Evolutionary conservation across 140 eudicot species (phyloP), one percentile per base, ranked within the genome.

Genomic region (Oenanthe javanica): DNA sequence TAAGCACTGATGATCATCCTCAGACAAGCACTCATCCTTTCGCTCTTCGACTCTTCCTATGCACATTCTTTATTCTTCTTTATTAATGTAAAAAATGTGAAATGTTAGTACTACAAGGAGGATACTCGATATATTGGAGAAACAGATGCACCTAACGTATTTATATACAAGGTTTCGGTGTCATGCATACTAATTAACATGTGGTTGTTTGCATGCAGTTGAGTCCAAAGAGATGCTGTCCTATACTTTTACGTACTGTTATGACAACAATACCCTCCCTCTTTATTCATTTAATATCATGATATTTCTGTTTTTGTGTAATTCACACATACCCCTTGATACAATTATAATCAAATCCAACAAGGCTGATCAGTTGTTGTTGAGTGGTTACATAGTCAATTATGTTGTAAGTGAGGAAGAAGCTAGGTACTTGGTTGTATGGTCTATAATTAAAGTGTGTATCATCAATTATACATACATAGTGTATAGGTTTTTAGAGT

Each of bases 361-460:
- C 13, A 50, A 15, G 18, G 18, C 15, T 1, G 2, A 13, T 50
- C 18, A 50, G 15, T 16, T 72, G 57, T 83, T 74, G 72, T 66
- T 77, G 78, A 8, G 84, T 83, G 85, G 85, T 83, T 83, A 82
- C 52, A 69, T 75, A 49, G 85, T 85, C 88, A 87, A 85, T 78
- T 81, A 50, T 49, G 52, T n/a, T 63, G n/a, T 48, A 55, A 67
- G 31, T 9, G 79, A 73, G 46, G 66, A 81, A 79, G 82, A 80
- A 21, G 82, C 27, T 19, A 59, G 67, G 27, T 16, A 16, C n/a
- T 59, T 42, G 57, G 61, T 70, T 85, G 87, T 81, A 81, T 88
- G 91, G 91, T 67, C 83, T 59, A 63, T 36, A 87, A 72, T 82
- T 85, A 87, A 87, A 87, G 90, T 45, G 67, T 5, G 5, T 4